phyloP scores from a whole-genome alignment of 345 rosid species.

The Euphorbia pulcherrima region DNA sequence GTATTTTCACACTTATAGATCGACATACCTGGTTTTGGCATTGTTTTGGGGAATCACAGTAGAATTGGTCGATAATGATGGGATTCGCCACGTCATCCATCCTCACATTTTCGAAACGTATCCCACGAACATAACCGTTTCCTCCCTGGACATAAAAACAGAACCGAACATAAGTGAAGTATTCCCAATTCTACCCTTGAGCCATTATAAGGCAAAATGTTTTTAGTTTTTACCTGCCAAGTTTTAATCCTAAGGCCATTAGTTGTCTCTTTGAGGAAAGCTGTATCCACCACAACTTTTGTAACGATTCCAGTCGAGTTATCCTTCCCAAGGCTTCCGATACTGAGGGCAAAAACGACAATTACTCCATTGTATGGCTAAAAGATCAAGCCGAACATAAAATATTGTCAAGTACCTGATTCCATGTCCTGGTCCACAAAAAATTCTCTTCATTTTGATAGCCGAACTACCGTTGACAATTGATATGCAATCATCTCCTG shows the following conservation, averaged over 20 bases:
- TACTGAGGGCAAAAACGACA: constrained; percentile 34
- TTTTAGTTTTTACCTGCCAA: constrained; percentile 89
- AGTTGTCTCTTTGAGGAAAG: constrained; percentile 62
- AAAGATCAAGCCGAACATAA: not conserved
- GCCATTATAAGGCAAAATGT: not conserved
- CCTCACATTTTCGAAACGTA: constrained; percentile 73
- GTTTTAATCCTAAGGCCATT: constrained; percentile 96
- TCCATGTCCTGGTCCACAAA: constrained; percentile 98
- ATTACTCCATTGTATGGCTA: too few relatives aligned
- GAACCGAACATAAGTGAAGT: not conserved
- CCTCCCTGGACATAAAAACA: constrained; percentile 59
- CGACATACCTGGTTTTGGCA: constrained; percentile 75
- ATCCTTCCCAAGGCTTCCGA: constrained; percentile 93
- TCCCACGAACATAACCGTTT: constrained; percentile 75
- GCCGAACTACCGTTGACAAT: constrained; percentile 74
- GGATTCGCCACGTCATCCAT: constrained; percentile 84
- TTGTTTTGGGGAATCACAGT: constrained; percentile 77
- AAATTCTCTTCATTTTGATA: constrained; percentile 80
- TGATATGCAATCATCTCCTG: constrained; percentile 92
- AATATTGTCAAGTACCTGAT: constrained; percentile 48
- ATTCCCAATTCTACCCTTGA: not conserved
- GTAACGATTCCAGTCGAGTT: constrained; percentile 68
- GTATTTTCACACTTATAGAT: not conserved
- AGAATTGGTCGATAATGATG: constrained; percentile 90
- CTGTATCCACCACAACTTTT: constrained; percentile 85